These are phyloP conservation scores for Viridothelium virens DNA, from an alignment of 495 filamentous ascomycete species.

Conservation along the genomic window DNA sequence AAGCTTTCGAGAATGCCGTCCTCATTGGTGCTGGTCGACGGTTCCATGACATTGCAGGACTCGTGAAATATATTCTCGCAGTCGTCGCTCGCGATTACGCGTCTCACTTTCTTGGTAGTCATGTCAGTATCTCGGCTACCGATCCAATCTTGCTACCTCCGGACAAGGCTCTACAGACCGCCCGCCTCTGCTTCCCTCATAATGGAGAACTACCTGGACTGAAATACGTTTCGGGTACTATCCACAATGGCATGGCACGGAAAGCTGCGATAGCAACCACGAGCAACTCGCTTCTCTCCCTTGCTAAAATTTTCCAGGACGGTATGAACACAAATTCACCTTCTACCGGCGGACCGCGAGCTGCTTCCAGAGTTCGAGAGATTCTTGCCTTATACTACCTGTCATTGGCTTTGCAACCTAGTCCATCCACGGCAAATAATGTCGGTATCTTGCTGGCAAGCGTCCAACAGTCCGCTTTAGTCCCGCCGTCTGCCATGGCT, in stretches of 20 bases:
- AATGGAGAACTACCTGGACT: slow-evolving; percentile 80
- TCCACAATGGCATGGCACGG: slow-evolving; percentile 52
- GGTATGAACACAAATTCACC: slow-evolving; percentile 77
- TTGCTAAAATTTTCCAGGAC: slow-evolving; percentile 98
- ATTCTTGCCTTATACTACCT: slow-evolving; percentile 95
- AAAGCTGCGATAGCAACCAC: slow-evolving; percentile 86
- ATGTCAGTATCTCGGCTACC: slow-evolving; percentile 26
- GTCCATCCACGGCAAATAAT: slow-evolving; percentile 96
- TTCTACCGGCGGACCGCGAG: slow-evolving; percentile 48
- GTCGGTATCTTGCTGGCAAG: slow-evolving; percentile 94
- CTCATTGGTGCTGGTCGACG: slow-evolving; percentile 73
- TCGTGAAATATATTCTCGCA: slow-evolving; percentile 73
- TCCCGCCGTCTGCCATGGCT: slow-evolving; percentile 3
- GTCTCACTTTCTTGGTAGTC: slow-evolving; percentile 21
- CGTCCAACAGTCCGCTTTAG: slow-evolving; percentile 63
- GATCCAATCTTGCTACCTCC: slow-evolving; percentile 75
- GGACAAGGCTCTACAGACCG: slow-evolving; percentile 74
- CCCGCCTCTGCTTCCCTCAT: slow-evolving; percentile 71
- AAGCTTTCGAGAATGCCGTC: slow-evolving; percentile 92
- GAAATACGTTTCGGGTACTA: slow-evolving; percentile 52
- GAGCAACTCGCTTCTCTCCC: slow-evolving; percentile 87
- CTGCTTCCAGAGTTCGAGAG: slow-evolving; percentile 74
- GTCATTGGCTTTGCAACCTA: slow-evolving; percentile 88
- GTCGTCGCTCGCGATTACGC: slow-evolving; percentile 47
- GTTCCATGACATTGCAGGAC: slow-evolving; percentile 62